Evolutionary conservation across 345 rosid species (phyloP), one percentile per base, ranked within the genome.

Genomic region (Sonneratia alba): DNA sequence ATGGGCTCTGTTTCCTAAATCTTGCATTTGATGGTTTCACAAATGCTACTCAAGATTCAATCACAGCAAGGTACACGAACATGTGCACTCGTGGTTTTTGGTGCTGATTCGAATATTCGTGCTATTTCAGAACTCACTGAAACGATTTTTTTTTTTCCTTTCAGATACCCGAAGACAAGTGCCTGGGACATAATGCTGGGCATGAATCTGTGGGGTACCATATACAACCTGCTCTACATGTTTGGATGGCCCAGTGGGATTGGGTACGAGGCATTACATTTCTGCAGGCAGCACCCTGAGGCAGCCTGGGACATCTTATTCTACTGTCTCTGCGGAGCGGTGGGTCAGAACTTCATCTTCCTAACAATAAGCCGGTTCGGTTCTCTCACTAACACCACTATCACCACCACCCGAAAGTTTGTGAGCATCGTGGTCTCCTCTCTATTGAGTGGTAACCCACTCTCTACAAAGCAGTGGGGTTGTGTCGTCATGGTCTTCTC

Each of bases 161-260:
- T 27, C 32, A 92, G 96, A 84, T 92, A 87, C 73, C 93, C 92
- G 18, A 87, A 89, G 83, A 95, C 97, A 1, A 83, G 84, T 74
- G 97, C 98, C 12, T 92, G 98, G 98, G 91, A 88, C 67, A 90
- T 95, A 76, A 95, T 95, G 99, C 63, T 95, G 76, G 98, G 97
- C 71, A 95, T 95, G 98, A 95, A 92, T 71, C 71, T 92, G 73
- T 92, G 99, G 98, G 96, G 97, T 0, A 92, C 98, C 72, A 81
- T 92, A 68, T 90, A 95, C 89, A 95, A 89, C 83, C 51, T 89
- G 77, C 61, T 92, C 61, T 95, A 90, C 86, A 95, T 95, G 99
- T 95, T 95, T 73, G 90, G 90, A 53, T 88, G 85, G 82, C 92
- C 97, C 1, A 73, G 81, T 8, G 96, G 88, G 53, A 89, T 80